These are phyloP conservation scores for Pythium volutum DNA, from an alignment of 352 stramenopile genomes.

Conservation along the genomic window DNA sequence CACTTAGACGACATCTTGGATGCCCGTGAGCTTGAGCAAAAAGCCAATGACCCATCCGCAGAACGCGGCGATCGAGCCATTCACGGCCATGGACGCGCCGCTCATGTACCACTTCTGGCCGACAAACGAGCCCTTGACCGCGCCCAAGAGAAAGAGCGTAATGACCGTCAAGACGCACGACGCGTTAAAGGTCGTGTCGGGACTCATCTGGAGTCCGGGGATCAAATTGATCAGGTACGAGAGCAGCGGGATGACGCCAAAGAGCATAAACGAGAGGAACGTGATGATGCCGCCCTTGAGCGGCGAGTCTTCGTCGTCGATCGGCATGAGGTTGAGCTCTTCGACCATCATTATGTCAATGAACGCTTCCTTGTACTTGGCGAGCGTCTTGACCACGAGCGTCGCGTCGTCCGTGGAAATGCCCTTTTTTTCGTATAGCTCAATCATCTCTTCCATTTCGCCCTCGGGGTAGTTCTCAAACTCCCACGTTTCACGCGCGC, in stretches of 20 bases:
- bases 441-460: conserved; percentile 96
- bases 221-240: conserved; percentile 91
- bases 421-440: conserved; percentile 92
- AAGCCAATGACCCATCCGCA: conserved; percentile 83
- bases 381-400: conserved; percentile 91
- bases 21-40: conserved; percentile 74
- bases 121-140: conserved; percentile 88
- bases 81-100: conserved; percentile 72
- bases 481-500: conserved; percentile 91
- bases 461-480: conserved; percentile 96
- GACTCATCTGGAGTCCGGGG: conserved; percentile 54
- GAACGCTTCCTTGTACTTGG: conserved; percentile 97
- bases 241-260: conserved; percentile 91
- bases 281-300: conserved; percentile 83
- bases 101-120: conserved; percentile 72
- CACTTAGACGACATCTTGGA: conserved; percentile 63
- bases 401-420: conserved; percentile 90
- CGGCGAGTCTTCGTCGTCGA: conserved; percentile 90
- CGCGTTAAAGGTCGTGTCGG: conserved; percentile 79
- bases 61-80: conserved; percentile 67
- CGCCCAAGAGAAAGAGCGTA: conserved; percentile 93
- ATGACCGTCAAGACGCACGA: conserved; percentile 93
- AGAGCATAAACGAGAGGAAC: conserved; percentile 89
- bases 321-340: conserved; percentile 94
- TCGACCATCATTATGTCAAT: conserved; percentile 98